phyloP scores from a whole-genome alignment of 306 rosid species.

The Vachellia pachyceras region DNA sequence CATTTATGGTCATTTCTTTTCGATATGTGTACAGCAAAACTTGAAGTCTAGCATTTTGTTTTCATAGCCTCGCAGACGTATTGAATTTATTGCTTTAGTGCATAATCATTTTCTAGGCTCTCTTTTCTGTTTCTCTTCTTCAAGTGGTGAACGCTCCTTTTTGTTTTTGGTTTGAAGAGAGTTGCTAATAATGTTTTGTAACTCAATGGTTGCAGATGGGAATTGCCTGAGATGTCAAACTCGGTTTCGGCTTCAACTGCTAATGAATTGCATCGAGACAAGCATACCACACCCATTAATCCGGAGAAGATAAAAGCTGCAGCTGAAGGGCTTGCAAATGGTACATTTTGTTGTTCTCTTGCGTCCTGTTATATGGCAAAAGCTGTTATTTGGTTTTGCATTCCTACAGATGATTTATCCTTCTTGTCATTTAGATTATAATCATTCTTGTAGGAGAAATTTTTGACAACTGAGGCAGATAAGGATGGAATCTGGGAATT shows the following conservation, averaged over 20 bases:
- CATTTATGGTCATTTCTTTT: not conserved
- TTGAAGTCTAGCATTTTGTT: not conserved
- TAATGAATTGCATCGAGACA: conserved; percentile 78
- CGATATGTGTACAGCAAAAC: not conserved
- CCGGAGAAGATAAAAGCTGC: conserved; percentile 92
- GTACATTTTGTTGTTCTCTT: conserved; percentile 48
- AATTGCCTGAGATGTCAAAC: conserved; percentile 52
- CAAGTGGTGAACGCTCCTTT: not conserved
- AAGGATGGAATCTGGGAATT: not conserved
- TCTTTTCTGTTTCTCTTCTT: not conserved
- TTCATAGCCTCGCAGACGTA: not conserved
- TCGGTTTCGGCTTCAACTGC: conserved; percentile 80
- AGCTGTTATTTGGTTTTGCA: conserved; percentile 15
- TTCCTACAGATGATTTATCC: not conserved
- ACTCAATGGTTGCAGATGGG: conserved; percentile 67
- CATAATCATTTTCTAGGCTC: conserved; percentile 13
- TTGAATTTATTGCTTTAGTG: not conserved
- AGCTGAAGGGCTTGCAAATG: conserved; percentile 75
- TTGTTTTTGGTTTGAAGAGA: not conserved
- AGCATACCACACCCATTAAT: conserved; percentile 44
- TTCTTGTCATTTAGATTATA: not conserved
- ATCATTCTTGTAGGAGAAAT: not conserved
- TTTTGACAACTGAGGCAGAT: not conserved
- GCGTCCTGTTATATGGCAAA: not conserved
- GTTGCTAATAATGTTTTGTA: not conserved